Base-by-base conservation (phyloP, 1,284 basidiomycete genomes). In the Cryptococcus floricola region DNA sequence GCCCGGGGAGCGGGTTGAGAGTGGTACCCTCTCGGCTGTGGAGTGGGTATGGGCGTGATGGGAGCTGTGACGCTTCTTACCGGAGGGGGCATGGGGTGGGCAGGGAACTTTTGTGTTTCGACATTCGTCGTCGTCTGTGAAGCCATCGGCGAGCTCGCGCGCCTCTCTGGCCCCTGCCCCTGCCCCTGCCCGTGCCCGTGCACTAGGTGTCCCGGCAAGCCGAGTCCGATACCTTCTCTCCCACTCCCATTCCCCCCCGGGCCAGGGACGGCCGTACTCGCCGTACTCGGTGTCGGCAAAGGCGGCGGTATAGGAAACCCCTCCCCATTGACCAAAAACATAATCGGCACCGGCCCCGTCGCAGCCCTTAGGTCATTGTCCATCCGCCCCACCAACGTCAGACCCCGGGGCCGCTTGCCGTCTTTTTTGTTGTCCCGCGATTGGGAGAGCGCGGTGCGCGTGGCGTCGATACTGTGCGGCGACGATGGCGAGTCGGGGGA, bases 341-440 rank as follows among this genome's bases (percentile, higher is more conserved):
- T 68, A 48, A 75, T 74, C 3, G 73, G 73, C 4, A 75, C 66
- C 0, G 73, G 73, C 13, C 69, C 69, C 39, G 65, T 63, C 1
- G 71, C 48, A 2, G 59, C 60, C 1, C 59, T 47, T 31, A 73
- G 51, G 45, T 71, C 66, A 13, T 60, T 63, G 8, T 73, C 69
- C 61, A 70, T 68, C 39, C 66, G 57, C 2, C 71, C 71, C 1
- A 73, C 69, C 4, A 73, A 54, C 7, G 69, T 71, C 52, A 68
- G 23, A 2, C 64, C 65, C 41, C 63, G 48, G 4, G 62, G 50
- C 27, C 64, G 6, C 10, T 45, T 41, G 57, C 51, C 7, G 61
- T 61, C n/a, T 61, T 60, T 8, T 61, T 56, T 12, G 60, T 54
- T 13, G 61, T 59, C 31, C 14, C n/a, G 14, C 14, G 42, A 18